Conservation (phyloP, 805 yeast genomes). For the Candida ascalaphidarum region DNA sequence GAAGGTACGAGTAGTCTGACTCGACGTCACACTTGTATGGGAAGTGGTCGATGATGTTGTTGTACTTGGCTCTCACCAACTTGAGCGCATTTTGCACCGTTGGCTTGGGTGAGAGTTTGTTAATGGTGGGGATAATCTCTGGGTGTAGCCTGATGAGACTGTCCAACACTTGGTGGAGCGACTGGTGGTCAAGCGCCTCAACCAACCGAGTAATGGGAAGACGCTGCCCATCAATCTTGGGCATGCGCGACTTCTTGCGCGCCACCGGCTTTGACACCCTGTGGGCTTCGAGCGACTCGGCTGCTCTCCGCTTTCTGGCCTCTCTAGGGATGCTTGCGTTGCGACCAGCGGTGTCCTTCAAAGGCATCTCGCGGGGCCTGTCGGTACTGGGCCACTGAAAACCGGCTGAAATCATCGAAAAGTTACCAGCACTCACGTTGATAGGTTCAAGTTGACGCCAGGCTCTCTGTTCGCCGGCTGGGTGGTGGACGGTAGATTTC, state of each 20-base stretch:
- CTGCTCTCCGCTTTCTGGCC: too few species aligned
- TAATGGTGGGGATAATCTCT: slow-evolving; percentile 45
- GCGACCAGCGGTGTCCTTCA: too few species aligned
- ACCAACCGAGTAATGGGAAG: slow-evolving; percentile 58
- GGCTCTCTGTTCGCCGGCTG: too few species aligned
- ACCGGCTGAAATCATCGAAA: slow-evolving; percentile 17
- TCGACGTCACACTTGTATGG: slow-evolving; percentile 72
- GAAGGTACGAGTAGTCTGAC: slow-evolving; percentile 67
- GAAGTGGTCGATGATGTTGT: slow-evolving; percentile 37
- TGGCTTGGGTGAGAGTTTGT: slow-evolving; percentile 49
- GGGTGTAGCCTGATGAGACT: slow-evolving; percentile 54
- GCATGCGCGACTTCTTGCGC: slow-evolving; percentile 28
- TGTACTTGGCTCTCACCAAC: slow-evolving; percentile 38
- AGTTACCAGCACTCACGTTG: neutral
- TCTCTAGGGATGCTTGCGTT: too few species aligned
- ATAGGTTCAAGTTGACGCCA: too few species aligned
- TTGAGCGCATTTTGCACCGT: slow-evolving; percentile 43
- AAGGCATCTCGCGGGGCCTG: too few species aligned
- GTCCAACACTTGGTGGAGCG: slow-evolving; percentile 44
- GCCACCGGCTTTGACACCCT: too few species aligned
- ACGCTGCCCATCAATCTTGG: slow-evolving; percentile 44
- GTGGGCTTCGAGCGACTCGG: too few species aligned
- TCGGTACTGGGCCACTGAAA: slow-evolving; percentile 18
- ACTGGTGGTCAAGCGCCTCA: slow-evolving; percentile 55
- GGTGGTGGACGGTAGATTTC: too few species aligned